Base-by-base conservation (phyloP, 306 rosid genomes). In the Lablab purpureus region DNA sequence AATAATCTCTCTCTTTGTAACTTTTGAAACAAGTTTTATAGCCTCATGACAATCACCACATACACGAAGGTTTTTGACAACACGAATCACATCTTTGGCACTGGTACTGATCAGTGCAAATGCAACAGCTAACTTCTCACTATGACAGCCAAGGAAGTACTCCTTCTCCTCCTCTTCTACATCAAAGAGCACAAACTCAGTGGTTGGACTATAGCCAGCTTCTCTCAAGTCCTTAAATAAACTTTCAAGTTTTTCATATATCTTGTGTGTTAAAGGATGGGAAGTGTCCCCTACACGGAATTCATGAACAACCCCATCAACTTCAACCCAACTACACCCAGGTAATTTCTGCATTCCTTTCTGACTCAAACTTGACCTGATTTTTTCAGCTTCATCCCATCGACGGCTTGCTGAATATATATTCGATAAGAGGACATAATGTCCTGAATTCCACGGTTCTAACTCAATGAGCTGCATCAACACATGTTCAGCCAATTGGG, bases 401-500 rank as follows among this genome's bases (percentile, higher is more conserved):
- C 84, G 84, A 47, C 34, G 79, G 81, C 71, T 85, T 63, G 89
- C 88, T 13, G 96, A 89, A 89, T 90, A 92, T 82, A 92, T 84
- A 83, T 92, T 92, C 50, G 97, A 84, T 23, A 88, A 87, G 34
- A 87, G 91, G 80, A 90, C 91, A 58, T 90, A 89, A 78, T 92
- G 80, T n/a, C 86, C 92, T 0, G 96, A 92, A 82, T 89, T 92
- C 92, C 92, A 85, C 50, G 97, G 96, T 86, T 92, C 96, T 41
- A 92, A 76, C 52, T 82, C 86, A 71, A 90, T 90, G 43, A 92
- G 93, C 55, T 90, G 79, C 82, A 87, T 90, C 72, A 90, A 73
- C 66, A 69, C 92, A 32, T 51, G 82, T 73, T 90, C 91, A 27
- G 91, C 92, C 84, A 90, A 85, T 36, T 85, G 83, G 34, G 91